Percentiles rank a stretch among this genome's conserved stretches.
These are phyloP conservation scores for Candida insectalens DNA, from an alignment of 805 yeast genomes.

Conservation along the genomic window DNA sequence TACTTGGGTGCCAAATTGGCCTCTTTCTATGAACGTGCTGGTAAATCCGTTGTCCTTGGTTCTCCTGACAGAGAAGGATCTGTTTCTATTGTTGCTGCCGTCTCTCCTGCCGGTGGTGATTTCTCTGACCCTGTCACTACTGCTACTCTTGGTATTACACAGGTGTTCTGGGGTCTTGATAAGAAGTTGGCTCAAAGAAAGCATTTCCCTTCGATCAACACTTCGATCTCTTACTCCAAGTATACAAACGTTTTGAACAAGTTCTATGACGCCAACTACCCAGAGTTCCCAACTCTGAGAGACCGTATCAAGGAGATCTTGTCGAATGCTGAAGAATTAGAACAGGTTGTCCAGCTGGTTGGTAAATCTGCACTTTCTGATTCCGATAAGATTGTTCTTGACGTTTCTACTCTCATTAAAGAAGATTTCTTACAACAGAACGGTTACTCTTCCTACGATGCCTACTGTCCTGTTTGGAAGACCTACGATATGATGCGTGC, in stretches of 20 bases:
- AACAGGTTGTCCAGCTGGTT: constrained; percentile 97
- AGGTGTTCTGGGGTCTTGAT: constrained; percentile 99
- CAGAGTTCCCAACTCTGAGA: constrained; percentile 87
- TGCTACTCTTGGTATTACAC: constrained; percentile 98
- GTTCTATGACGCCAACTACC: constrained; percentile 77
- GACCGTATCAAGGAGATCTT: constrained; percentile 88
- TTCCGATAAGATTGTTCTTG: constrained; percentile 92
- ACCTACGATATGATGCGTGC: constrained; percentile 97
- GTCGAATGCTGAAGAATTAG: constrained; percentile 95
- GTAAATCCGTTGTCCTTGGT: constrained; percentile 90
- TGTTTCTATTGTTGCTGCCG: constrained; percentile 99
- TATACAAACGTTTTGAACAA: constrained; percentile 81
- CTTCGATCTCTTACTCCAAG: constrained; percentile 93
- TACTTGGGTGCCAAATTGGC: constrained; percentile 98
- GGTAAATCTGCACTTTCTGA: constrained; percentile 98
- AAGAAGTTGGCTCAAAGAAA: constrained; percentile 98
- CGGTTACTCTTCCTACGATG: constrained; percentile 97
- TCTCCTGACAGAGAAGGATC: constrained; percentile 96
- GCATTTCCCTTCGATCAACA: constrained; percentile 98
- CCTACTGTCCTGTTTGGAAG: constrained; percentile 99
- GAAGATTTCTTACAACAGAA: constrained; percentile 99
- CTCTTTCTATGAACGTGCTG: constrained; percentile 99
- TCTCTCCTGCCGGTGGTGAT: constrained; percentile 99
- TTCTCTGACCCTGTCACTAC: constrained; percentile 99
- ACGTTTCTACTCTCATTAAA: constrained; percentile 82